Evolutionary conservation across 768 basidiomycete genomes (phyloP).

Genomic region (Clavaria fumosa): DNA sequence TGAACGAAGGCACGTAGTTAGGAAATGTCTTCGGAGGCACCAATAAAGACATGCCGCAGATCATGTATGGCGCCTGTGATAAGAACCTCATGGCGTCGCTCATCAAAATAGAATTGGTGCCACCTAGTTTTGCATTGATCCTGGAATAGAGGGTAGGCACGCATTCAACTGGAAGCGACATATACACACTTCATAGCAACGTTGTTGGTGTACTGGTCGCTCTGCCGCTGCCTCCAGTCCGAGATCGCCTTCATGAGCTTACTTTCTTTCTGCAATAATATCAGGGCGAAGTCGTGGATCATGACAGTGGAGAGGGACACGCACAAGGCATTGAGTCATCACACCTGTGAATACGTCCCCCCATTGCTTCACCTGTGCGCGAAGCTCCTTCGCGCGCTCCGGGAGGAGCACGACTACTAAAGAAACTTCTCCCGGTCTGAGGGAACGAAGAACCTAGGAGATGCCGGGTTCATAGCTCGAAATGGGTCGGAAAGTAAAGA

Average conservation of each 20-base stretch:
- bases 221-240: too few species aligned
- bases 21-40: neutral
- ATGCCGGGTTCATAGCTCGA: too few species aligned
- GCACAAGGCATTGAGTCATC: slow-evolving; percentile 9
- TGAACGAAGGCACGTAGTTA: slow-evolving; percentile 9
- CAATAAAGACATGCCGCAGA: slow-evolving; percentile 20
- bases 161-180: neutral
- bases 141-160: slow-evolving; percentile 15
- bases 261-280: neutral
- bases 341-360: slow-evolving; percentile 26
- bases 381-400: slow-evolving; percentile 27
- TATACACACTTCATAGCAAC: slow-evolving; percentile 33
- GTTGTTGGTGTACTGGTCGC: slow-evolving; percentile 39
- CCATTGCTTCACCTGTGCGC: slow-evolving; percentile 36
- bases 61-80: slow-evolving; percentile 29
- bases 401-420: slow-evolving; percentile 41
- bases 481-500: too few species aligned
- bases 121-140: slow-evolving; percentile 41
- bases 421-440: slow-evolving; percentile 8
- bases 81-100: too few species aligned
- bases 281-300: neutral
- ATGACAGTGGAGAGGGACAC: neutral
- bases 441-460: too few species aligned
- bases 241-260: neutral
- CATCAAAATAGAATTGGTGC: slow-evolving; percentile 26